Percentiles rank a stretch among this genome's conserved stretches.
phyloP scores from a whole-genome alignment of 805 yeast species.

The Sugiyamaella boreocaroliniensis region DNA sequence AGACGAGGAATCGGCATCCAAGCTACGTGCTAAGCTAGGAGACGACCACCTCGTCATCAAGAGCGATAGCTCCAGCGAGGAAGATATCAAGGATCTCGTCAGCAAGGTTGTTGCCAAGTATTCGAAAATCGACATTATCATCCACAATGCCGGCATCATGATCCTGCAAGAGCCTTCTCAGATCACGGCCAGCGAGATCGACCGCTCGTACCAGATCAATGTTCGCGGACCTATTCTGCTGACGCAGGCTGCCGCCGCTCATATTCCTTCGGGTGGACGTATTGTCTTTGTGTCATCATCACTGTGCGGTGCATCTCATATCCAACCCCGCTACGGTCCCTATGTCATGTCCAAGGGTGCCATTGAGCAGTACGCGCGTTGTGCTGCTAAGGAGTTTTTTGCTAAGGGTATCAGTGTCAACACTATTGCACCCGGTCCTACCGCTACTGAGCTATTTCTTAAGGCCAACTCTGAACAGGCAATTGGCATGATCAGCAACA shows the following conservation, averaged over 20 bases:
- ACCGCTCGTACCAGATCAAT: constrained; percentile 10
- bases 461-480: constrained; percentile 6
- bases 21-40: constrained; percentile 6
- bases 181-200: constrained; percentile 12
- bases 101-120: constrained; percentile 6
- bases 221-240: constrained; percentile 16
- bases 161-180: constrained; percentile 5
- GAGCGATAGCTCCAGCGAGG: constrained; percentile 11
- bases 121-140: constrained; percentile 27
- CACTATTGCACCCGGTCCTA: constrained; percentile 17
- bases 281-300: constrained; percentile 15
- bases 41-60: constrained; percentile 8
- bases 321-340: constrained; percentile 9
- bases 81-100: constrained; percentile 6
- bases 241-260: constrained; percentile 14
- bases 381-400: constrained; percentile 17
- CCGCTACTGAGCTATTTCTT: constrained; percentile 12
- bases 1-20: constrained; percentile 8
- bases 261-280: constrained; percentile 14
- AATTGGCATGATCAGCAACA: constrained; percentile 5
- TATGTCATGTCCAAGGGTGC: constrained; percentile 18
- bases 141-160: constrained; percentile 33
- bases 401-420: constrained; percentile 14
- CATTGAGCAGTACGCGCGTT: constrained; percentile 15
- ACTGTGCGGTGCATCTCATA: constrained; percentile 6